phyloP scores from a whole-genome alignment of 345 rosid genomes.

The Ailanthus altissimus region DNA sequence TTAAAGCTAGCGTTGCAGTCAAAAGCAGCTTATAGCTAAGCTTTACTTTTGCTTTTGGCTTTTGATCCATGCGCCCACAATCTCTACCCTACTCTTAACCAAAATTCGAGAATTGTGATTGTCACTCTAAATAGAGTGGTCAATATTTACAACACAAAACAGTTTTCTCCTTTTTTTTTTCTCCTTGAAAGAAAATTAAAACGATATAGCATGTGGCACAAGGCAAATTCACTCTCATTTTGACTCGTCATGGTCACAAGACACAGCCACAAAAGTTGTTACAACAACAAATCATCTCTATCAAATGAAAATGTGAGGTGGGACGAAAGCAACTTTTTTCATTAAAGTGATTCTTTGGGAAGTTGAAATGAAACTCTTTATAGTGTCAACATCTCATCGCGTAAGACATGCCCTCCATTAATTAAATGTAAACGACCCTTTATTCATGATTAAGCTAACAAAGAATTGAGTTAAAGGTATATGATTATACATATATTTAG shows the following conservation, averaged over 20 bases:
- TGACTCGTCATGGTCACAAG: conserved; percentile 1
- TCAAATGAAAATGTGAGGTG: neutral
- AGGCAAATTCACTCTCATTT: neutral
- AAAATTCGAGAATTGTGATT: neutral
- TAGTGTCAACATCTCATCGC: neutral
- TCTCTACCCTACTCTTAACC: conserved; percentile 18
- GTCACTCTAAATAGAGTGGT: conserved; percentile 4
- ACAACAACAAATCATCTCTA: conserved; percentile 1
- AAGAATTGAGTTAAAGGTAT: neutral
- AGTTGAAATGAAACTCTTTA: neutral
- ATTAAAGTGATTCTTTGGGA: neutral
- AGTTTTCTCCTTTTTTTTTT: neutral
- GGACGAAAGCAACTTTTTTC: neutral
- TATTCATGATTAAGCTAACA: neutral
- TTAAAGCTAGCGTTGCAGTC: conserved; percentile 13
- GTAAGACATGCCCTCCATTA: neutral
- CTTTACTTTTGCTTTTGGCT: conserved; percentile 16
- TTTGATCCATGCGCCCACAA: conserved; percentile 10
- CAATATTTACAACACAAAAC: conserved; percentile 16
- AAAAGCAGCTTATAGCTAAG: conserved; percentile 9
- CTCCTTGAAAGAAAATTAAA: neutral
- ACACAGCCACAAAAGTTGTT: neutral
- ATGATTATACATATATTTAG: too few relatives aligned
- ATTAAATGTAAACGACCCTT: neutral
- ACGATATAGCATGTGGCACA: conserved; percentile 14